Evolutionary conservation across 495 filamentous ascomycete species (phyloP).

Genomic region (Penicillium turbatum): DNA sequence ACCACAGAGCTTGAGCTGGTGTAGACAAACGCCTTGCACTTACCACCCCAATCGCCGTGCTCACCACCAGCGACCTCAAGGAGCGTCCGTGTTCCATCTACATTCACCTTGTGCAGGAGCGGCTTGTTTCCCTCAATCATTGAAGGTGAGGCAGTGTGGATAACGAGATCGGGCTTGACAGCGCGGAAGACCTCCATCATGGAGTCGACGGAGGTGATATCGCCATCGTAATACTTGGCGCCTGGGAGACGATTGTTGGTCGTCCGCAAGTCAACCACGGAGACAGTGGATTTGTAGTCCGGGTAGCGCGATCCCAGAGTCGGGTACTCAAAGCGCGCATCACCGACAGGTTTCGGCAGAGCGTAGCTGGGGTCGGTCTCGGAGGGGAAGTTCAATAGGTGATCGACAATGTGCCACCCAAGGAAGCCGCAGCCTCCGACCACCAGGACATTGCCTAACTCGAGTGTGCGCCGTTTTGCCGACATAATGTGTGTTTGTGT

Average conservation of each 20-base stretch:
- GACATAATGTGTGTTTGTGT: slow-evolving; percentile 27
- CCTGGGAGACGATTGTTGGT: slow-evolving; percentile 67
- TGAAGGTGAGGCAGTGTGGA: slow-evolving; percentile 86
- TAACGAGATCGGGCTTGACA: slow-evolving; percentile 79
- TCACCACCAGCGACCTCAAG: slow-evolving; percentile 69
- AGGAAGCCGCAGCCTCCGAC: slow-evolving; percentile 57
- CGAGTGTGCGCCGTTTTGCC: slow-evolving; percentile 31
- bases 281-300: slow-evolving; percentile 52
- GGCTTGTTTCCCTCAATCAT: slow-evolving; percentile 46
- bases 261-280: slow-evolving; percentile 83
- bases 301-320: slow-evolving; percentile 40
- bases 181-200: slow-evolving; percentile 63
- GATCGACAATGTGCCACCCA: slow-evolving; percentile 56
- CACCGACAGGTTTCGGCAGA: slow-evolving; percentile 36
- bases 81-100: slow-evolving; percentile 78
- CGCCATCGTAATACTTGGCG: slow-evolving; percentile 75
- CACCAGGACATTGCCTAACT: slow-evolving; percentile 49
- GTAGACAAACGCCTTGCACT: slow-evolving; percentile 89
- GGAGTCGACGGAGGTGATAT: slow-evolving; percentile 71
- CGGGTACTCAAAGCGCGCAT: slow-evolving; percentile 41
- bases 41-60: slow-evolving; percentile 50
- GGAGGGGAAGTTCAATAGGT: slow-evolving; percentile 51
- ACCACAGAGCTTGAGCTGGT: slow-evolving; percentile 88
- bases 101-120: slow-evolving; percentile 71
- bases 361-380: slow-evolving; percentile 43